Percentiles rank a stretch among this genome's conserved stretches.
phyloP scores from a whole-genome alignment of 2,329 filamentous ascomycete species.

The Elsinoe australis region DNA sequence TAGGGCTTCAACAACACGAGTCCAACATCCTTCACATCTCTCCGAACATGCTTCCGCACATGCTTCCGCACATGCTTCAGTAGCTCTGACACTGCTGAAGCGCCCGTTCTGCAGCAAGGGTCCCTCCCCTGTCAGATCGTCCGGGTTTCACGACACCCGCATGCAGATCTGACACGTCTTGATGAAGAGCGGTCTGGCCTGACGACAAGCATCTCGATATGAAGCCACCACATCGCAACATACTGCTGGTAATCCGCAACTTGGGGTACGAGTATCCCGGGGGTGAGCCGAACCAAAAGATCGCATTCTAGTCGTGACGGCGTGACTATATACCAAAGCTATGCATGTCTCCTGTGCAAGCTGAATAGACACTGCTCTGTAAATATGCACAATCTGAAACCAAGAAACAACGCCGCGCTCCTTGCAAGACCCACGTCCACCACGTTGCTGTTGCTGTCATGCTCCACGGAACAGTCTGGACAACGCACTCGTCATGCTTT shows the following conservation, averaged over 20 bases:
- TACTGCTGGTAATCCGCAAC: too few relatives aligned
- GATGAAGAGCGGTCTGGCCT: conserved; percentile 7
- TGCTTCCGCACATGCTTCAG: background rate
- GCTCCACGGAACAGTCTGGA: background rate
- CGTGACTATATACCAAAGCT: conserved; percentile 7
- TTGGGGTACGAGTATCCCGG: background rate
- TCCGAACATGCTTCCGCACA: too few relatives aligned
- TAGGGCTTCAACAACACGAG: conserved; percentile 1
- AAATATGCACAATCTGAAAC: conserved; percentile 10
- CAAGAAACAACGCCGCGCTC: conserved; percentile 1
- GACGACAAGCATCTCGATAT: background rate
- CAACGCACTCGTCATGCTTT: too few relatives aligned
- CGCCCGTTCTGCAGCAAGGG: conserved; percentile 14
- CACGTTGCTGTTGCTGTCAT: conserved; percentile 16
- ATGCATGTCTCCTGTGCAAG: too few relatives aligned
- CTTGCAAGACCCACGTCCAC: conserved; percentile 3
- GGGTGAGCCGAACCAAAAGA: conserved; percentile 2
- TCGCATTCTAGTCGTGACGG: conserved; percentile 12
- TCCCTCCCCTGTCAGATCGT: conserved; percentile 13
- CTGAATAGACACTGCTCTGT: background rate
- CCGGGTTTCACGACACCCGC: conserved; percentile 6
- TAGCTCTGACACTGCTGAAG: conserved; percentile 5
- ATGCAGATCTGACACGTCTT: conserved; percentile 11
- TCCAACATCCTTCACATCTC: background rate
- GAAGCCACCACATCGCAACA: too few relatives aligned